Evolutionary conservation across 805 yeast genomes (phyloP).

Genomic region (Komagataella ulmi): DNA sequence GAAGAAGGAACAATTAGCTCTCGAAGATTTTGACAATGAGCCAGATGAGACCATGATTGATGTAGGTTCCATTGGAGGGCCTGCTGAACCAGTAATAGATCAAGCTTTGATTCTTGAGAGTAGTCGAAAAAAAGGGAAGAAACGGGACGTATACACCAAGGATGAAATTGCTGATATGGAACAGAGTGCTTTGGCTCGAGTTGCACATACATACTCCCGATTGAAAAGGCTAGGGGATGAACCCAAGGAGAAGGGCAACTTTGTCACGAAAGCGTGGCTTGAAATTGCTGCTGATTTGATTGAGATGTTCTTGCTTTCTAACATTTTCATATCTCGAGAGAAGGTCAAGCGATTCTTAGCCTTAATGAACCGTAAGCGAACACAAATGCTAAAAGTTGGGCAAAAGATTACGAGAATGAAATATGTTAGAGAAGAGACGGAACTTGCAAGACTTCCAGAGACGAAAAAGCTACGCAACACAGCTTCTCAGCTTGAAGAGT

Average conservation of each 20-base stretch:
- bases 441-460: constrained; percentile 8
- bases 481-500: constrained; percentile 36
- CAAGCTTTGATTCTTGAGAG: constrained; percentile 8
- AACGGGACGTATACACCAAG: constrained; percentile 10
- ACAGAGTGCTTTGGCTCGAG: constrained; percentile 19
- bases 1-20: constrained; percentile 19
- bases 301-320: constrained; percentile 68
- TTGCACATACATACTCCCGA: constrained; percentile 30
- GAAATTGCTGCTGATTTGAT: constrained; percentile 72
- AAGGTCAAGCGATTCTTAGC: constrained; percentile 60
- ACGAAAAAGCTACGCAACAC: constrained; percentile 13
- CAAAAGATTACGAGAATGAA: constrained; percentile 60
- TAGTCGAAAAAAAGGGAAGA: constrained; percentile 10
- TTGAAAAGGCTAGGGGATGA: constrained; percentile 37
- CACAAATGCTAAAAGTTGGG: constrained; percentile 51
- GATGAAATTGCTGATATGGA: constrained; percentile 16
- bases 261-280: constrained; percentile 71
- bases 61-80: background rate
- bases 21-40: constrained; percentile 7
- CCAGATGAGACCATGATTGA: constrained; percentile 8
- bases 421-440: constrained; percentile 46
- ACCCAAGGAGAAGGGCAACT: constrained; percentile 33
- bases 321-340: constrained; percentile 69
- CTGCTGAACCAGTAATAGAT: background rate
- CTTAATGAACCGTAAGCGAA: constrained; percentile 46